phyloP scores from a whole-genome alignment of 257 asterid species.

The Rehmannia glutinosa region DNA sequence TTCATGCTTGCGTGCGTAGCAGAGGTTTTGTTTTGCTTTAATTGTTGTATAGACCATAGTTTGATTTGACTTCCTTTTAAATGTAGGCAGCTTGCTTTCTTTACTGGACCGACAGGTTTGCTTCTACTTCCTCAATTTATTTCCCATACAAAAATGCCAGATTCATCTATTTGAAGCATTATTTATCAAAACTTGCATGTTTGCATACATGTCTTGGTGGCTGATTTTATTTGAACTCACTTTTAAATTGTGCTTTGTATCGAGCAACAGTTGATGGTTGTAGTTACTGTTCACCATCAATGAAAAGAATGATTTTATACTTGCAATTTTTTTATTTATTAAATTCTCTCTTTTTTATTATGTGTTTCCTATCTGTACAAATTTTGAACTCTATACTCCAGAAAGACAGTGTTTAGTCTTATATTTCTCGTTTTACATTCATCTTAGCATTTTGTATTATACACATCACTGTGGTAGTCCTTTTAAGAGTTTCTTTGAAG shows the following conservation, averaged over 20 bases:
- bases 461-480: background rate
- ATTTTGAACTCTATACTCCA: too few species aligned
- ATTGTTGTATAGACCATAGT: background rate
- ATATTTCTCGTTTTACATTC: background rate
- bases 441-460: background rate
- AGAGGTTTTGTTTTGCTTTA: background rate
- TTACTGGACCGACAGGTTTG: slow-evolving; percentile 74
- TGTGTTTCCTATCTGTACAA: too few species aligned
- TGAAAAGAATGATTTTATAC: too few species aligned
- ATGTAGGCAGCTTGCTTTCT: slow-evolving; percentile 76
- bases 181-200: too few species aligned
- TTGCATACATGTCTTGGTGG: background rate
- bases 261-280: background rate
- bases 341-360: too few species aligned
- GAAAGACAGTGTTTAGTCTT: background rate
- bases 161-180: background rate
- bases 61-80: slow-evolving; percentile 17
- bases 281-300: too few species aligned
- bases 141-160: background rate
- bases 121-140: background rate
- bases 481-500: background rate
- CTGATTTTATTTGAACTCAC: background rate
- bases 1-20: background rate
- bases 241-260: background rate
- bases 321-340: too few species aligned